Conservation (phyloP, 805 yeast genomes). For the Blastobotrys robertii region DNA sequence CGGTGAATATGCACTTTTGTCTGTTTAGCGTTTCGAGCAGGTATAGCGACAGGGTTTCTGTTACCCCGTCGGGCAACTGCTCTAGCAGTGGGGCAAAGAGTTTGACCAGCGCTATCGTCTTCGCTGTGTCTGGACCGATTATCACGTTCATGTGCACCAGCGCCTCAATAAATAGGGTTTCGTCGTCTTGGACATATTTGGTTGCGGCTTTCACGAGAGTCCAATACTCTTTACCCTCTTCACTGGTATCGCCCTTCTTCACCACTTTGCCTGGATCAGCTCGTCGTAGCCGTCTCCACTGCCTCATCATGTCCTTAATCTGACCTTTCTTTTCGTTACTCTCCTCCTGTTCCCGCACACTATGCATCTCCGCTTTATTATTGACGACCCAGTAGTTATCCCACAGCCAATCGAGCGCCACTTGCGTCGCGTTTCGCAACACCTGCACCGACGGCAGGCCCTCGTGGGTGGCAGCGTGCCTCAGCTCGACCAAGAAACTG, state of each 20-base stretch:
- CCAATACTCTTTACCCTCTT: constrained; percentile 37
- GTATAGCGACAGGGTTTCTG: constrained; percentile 4
- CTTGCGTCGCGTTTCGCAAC: constrained; percentile 46
- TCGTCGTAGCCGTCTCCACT: constrained; percentile 42
- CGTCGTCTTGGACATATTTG: constrained; percentile 10
- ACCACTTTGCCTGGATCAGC: constrained; percentile 31
- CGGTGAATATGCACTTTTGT: not conserved
- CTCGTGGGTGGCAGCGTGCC: constrained; percentile 92
- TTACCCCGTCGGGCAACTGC: constrained; percentile 6
- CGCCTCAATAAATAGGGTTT: constrained; percentile 20
- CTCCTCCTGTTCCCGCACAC: not conserved
- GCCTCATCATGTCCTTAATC: constrained; percentile 33
- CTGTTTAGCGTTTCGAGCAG: constrained; percentile 6
- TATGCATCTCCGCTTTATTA: constrained; percentile 4
- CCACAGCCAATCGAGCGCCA: constrained; percentile 69
- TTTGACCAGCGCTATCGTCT: constrained; percentile 5
- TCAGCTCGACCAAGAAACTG: constrained; percentile 71
- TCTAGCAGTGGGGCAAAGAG: constrained; percentile 14
- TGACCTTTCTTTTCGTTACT: constrained; percentile 14
- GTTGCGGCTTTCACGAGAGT: constrained; percentile 25
- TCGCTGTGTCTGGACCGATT: constrained; percentile 17
- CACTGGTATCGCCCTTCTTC: constrained; percentile 37
- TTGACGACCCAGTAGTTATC: constrained; percentile 55
- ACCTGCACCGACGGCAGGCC: constrained; percentile 59
- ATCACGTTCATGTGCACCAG: constrained; percentile 29